Evolutionary conservation across 2,329 filamentous ascomycete genomes (phyloP).

Genomic region (Pseudogymnoascus sp.): DNA sequence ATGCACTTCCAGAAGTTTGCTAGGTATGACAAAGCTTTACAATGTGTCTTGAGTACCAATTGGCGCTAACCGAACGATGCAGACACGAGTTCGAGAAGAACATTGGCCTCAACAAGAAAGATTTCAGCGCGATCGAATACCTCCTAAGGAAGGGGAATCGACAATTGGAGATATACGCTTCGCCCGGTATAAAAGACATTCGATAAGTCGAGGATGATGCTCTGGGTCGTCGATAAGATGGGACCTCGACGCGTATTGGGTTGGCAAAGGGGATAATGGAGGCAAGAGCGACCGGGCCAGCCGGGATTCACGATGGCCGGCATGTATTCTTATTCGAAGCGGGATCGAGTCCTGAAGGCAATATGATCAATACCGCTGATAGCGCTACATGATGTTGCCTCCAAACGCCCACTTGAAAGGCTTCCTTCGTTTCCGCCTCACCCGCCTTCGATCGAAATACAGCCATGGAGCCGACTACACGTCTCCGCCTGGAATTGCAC

Average conservation of each 20-base stretch:
- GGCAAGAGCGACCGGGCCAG: neutral
- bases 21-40: constrained; percentile 42
- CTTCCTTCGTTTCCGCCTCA: neutral
- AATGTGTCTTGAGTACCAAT: neutral
- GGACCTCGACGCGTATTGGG: neutral
- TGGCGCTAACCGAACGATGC: neutral
- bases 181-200: constrained; percentile 60
- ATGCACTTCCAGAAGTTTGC: constrained; percentile 59
- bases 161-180: constrained; percentile 61
- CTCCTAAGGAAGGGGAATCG: constrained; percentile 59
- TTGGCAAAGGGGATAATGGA: neutral
- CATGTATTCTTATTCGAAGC: neutral
- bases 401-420: neutral
- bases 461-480: neutral
- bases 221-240: neutral
- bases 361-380: neutral
- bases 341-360: neutral
- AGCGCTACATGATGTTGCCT: neutral
- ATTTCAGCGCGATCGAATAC: constrained; percentile 65
- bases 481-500: neutral
- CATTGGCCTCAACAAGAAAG: constrained; percentile 55
- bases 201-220: neutral
- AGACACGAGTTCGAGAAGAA: constrained; percentile 72
- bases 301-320: neutral
- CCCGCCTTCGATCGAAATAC: neutral